These are phyloP conservation scores for Dothideomycetes sp. DNA, from an alignment of 2,329 filamentous ascomycete genomes.

Conservation along the genomic window DNA sequence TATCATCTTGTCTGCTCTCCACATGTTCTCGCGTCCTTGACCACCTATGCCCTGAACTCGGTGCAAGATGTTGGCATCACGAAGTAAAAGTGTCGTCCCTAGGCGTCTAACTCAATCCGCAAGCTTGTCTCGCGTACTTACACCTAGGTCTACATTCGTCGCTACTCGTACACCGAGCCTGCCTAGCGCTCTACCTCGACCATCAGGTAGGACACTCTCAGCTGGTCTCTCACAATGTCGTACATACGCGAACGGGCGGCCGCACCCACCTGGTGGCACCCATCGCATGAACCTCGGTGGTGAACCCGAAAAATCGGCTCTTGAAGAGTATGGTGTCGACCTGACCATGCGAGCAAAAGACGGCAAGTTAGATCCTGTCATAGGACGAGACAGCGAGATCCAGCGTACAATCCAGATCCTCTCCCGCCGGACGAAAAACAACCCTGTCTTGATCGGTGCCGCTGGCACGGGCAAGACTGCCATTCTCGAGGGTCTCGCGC, in stretches of 20 bases:
- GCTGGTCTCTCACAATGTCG: slow-evolving; percentile 22
- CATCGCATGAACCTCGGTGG: slow-evolving; percentile 84
- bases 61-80: slow-evolving; percentile 7
- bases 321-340: slow-evolving; percentile 87
- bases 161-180: neutral
- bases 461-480: slow-evolving; percentile 92
- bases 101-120: slow-evolving; percentile 2
- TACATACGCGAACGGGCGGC: slow-evolving; percentile 41
- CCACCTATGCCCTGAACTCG: neutral
- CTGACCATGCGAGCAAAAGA: slow-evolving; percentile 74
- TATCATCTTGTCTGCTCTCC: slow-evolving; percentile 1
- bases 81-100: slow-evolving; percentile 4
- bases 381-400: slow-evolving; percentile 84
- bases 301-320: slow-evolving; percentile 66
- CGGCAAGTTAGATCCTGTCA: slow-evolving; percentile 91
- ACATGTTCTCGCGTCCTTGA: neutral
- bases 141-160: neutral
- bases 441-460: slow-evolving; percentile 84
- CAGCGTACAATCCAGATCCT: slow-evolving; percentile 90
- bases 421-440: slow-evolving; percentile 88
- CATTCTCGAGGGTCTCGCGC: slow-evolving; percentile 78
- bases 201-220: neutral
- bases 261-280: slow-evolving; percentile 82
- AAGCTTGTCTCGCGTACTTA: neutral
- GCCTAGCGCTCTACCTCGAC: slow-evolving; percentile 2